These are phyloP conservation scores for Termitomyces sp. DNA, from an alignment of 768 basidiomycete species.

Conservation along the genomic window DNA sequence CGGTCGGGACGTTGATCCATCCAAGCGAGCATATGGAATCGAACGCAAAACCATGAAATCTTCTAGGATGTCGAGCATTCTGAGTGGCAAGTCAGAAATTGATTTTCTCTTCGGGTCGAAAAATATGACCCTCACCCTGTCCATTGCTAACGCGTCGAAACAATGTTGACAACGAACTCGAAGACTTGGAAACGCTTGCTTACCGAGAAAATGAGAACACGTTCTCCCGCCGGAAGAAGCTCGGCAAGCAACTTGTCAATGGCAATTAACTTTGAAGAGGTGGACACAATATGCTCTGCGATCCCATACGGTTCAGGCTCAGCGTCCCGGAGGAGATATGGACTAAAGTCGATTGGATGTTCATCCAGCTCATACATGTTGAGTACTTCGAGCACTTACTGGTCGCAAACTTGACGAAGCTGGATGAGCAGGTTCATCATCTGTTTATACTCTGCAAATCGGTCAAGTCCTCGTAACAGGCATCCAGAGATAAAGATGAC, in stretches of 20 bases:
- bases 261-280: conserved; percentile 52
- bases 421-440: conserved; percentile 72
- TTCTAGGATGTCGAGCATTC: conserved; percentile 68
- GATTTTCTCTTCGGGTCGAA: neutral
- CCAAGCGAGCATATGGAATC: conserved; percentile 59
- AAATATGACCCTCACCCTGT: conserved; percentile 32
- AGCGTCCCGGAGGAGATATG: conserved; percentile 49
- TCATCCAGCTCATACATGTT: neutral
- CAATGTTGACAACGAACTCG: neutral
- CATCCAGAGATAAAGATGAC: conserved; percentile 5
- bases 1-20: conserved; percentile 51
- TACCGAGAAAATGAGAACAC: conserved; percentile 68
- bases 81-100: conserved; percentile 16
- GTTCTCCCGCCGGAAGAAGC: conserved; percentile 55
- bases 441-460: conserved; percentile 42
- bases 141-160: conserved; percentile 54
- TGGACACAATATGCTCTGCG: conserved; percentile 53
- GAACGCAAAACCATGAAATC: conserved; percentile 61
- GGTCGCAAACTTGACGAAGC: conserved; percentile 67
- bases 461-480: neutral
- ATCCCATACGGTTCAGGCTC: conserved; percentile 46
- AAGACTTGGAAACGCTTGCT: conserved; percentile 13
- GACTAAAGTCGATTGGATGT: conserved; percentile 21
- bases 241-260: conserved; percentile 59
- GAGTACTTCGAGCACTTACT: conserved; percentile 32